phyloP scores from a whole-genome alignment of 2,329 filamentous ascomycete species.

The Aspergillus quadricinctus region DNA sequence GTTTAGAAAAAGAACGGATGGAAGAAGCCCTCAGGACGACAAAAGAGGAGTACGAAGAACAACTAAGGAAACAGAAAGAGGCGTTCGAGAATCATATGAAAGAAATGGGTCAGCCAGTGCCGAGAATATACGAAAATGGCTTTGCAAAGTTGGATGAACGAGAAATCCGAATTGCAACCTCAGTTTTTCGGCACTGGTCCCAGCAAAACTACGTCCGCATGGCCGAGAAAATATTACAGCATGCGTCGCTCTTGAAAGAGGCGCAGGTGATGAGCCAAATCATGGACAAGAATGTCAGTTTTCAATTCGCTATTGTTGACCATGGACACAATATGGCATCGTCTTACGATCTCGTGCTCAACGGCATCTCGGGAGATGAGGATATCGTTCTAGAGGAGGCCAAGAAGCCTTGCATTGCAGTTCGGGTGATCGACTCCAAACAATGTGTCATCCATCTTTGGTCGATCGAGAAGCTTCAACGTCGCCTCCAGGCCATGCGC shows the following conservation, averaged over 20 bases:
- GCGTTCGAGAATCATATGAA: slow-evolving; percentile 81
- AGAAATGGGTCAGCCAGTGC: slow-evolving; percentile 59
- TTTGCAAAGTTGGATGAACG: slow-evolving; percentile 59
- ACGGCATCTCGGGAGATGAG: slow-evolving; percentile 81
- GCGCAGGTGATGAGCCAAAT: slow-evolving; percentile 98
- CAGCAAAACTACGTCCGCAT: slow-evolving; percentile 85
- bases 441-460: slow-evolving; percentile 82
- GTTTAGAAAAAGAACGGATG: slow-evolving; percentile 78
- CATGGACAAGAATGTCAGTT: slow-evolving; percentile 85
- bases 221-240: slow-evolving; percentile 85
- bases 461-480: slow-evolving; percentile 88
- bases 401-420: slow-evolving; percentile 82
- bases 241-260: slow-evolving; percentile 85
- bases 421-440: slow-evolving; percentile 87
- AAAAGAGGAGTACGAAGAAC: slow-evolving; percentile 84
- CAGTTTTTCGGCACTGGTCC: slow-evolving; percentile 70
- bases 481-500: slow-evolving; percentile 84
- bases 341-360: slow-evolving; percentile 93
- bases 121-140: slow-evolving; percentile 46
- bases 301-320: slow-evolving; percentile 92
- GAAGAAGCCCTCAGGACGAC: slow-evolving; percentile 71
- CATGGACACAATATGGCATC: slow-evolving; percentile 83
- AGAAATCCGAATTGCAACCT: slow-evolving; percentile 67
- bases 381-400: slow-evolving; percentile 76
- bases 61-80: slow-evolving; percentile 77